Evolutionary conservation across 2,329 filamentous ascomycete species (phyloP).

Genomic region (Monosporascus sp.): DNA sequence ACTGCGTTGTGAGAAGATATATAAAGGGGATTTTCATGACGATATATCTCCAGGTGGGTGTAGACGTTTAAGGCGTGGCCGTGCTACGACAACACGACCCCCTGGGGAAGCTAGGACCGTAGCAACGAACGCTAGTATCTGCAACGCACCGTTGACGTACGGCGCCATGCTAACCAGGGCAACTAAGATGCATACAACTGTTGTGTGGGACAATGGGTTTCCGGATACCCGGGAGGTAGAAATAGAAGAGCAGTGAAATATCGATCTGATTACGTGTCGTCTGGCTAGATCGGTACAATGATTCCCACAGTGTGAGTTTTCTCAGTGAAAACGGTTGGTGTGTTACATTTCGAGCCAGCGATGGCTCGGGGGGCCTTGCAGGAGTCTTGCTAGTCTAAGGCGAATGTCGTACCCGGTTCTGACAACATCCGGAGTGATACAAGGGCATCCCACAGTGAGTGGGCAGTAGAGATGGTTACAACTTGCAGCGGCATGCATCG

Average conservation of each 20-base stretch:
- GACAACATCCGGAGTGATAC: background rate
- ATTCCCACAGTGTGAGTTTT: background rate
- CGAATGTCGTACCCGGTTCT: background rate
- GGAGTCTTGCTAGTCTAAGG: background rate
- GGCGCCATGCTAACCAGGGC: too few species aligned
- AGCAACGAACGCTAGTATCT: too few species aligned
- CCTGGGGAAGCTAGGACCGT: too few species aligned
- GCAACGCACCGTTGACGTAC: too few species aligned
- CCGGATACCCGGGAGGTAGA: background rate
- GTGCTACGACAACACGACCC: too few species aligned
- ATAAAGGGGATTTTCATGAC: too few species aligned
- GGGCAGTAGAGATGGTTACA: background rate
- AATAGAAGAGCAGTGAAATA: background rate
- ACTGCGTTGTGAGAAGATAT: too few species aligned
- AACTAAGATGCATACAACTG: background rate
- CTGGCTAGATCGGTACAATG: background rate
- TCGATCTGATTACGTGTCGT: background rate
- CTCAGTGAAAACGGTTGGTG: background rate
- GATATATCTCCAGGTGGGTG: too few species aligned
- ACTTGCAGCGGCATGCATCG: too few species aligned
- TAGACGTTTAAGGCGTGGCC: too few species aligned
- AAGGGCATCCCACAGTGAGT: background rate
- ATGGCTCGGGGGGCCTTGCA: background rate
- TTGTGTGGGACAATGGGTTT: background rate
- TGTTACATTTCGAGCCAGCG: background rate